Evolutionary conservation across 2,329 filamentous ascomycete species (phyloP), one percentile per base, ranked within the genome.

Genomic region (Colletotrichum endophyticum): DNA sequence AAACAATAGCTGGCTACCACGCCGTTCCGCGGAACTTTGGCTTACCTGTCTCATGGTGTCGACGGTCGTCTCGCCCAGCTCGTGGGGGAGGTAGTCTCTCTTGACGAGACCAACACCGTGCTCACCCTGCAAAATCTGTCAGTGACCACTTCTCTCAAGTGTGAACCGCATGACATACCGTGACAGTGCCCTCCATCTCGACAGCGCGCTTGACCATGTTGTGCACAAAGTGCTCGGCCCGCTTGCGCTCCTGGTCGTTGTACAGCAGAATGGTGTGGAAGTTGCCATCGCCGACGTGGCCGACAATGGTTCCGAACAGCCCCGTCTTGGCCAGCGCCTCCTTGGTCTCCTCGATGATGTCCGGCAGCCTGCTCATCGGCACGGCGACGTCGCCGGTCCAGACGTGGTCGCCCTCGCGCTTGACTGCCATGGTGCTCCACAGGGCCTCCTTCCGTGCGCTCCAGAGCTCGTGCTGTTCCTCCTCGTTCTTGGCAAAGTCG

Each of bases 351-450:
- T 96, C 94, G 79, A 96, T 95, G 75, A 96, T 92, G 78, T 94
- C 90, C 5, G 95, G 91, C 80, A 97, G 84, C 76, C 90, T 88
- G 78, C 92, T 94, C 83, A 97, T 93, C 16, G 95, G 95, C 70
- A 98, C 95, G 1, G 95, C 95, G 13, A 97, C 95, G 81, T 98
- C 95, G 2, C 94, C 95, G 0, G 95, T 96, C 95, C 95, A 97
- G 5, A 97, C 93, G 71, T 91, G 92, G 78, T 96, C 93, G n/a
- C 89, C 91, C 61, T 82, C 90, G 86, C 84, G 91, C 86, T 85
- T 91, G 81, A 93, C 88, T 0, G 94, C 91, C 88, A 95, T 93
- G 73, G 94, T 93, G 81, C 92, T 94, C 95, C 95, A 97, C 49
- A 98, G 88, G 2, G 95, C 94, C 84, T 96, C 94, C 85, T 98